These are phyloP conservation scores for Pseudoperonospora humuli DNA, from an alignment of 352 stramenopile species.

Conservation along the genomic window DNA sequence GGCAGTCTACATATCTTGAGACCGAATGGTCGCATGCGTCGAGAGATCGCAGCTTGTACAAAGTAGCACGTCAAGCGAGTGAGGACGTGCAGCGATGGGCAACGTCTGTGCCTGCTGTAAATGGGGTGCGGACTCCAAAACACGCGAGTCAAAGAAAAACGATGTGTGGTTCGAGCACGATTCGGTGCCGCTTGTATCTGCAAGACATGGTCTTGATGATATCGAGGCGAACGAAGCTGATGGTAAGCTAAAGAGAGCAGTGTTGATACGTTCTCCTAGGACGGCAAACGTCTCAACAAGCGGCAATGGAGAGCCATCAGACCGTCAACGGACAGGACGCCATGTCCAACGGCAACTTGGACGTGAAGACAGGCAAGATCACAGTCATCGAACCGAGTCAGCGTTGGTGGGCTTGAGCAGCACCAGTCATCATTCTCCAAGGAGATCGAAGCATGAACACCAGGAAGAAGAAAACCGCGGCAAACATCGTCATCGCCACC, in stretches of 20 bases:
- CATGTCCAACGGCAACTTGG: slow-evolving; percentile 9
- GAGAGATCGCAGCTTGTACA: slow-evolving; percentile 5
- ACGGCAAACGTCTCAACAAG: slow-evolving; percentile 7
- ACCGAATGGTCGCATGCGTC: slow-evolving; percentile 21
- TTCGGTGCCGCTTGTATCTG: slow-evolving; percentile 47
- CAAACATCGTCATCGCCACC: slow-evolving; percentile 9
- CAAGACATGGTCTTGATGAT: slow-evolving; percentile 30
- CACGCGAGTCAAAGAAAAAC: slow-evolving; percentile 13
- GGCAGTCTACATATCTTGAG: slow-evolving; percentile 14
- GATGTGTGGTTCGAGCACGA: slow-evolving; percentile 59
- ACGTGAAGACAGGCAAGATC: slow-evolving; percentile 8
- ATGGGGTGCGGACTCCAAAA: slow-evolving; percentile 6
- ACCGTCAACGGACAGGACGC: neutral
- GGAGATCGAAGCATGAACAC: slow-evolving; percentile 2
- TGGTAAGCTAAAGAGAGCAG: slow-evolving; percentile 38
- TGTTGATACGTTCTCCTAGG: slow-evolving; percentile 42
- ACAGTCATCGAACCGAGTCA: too few species aligned
- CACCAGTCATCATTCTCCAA: slow-evolving; percentile 4
- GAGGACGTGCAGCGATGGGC: slow-evolving; percentile 10
- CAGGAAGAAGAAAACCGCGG: slow-evolving; percentile 10
- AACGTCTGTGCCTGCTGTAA: slow-evolving; percentile 24
- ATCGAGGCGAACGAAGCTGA: slow-evolving; percentile 27
- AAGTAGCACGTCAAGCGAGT: neutral
- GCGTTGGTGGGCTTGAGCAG: slow-evolving; percentile 5
- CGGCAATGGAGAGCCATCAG: neutral